phyloP scores from a whole-genome alignment of 257 asterid genomes.

The Agastache rugosa region DNA sequence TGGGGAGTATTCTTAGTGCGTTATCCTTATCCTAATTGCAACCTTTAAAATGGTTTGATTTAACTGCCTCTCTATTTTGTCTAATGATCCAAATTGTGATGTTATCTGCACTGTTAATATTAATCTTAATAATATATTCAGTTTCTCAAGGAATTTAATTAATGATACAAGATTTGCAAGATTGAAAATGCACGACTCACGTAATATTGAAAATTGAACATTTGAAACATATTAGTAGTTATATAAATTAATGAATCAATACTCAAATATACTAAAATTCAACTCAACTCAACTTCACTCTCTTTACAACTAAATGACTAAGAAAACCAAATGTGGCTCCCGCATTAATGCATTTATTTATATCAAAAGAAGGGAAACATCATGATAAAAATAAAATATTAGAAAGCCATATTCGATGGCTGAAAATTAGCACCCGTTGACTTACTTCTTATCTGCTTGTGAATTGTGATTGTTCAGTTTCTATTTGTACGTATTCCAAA shows the following conservation, averaged over 20 bases:
- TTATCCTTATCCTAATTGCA: background rate
- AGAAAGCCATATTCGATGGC: constrained; percentile 25
- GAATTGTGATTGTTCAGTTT: background rate
- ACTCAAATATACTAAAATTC: no score
- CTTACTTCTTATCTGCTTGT: background rate
- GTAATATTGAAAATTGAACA: no score
- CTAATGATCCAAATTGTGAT: background rate
- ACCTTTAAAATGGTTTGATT: background rate
- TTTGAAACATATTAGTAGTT: no score
- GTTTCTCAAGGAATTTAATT: no score
- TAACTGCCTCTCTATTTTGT: background rate
- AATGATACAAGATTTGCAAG: background rate
- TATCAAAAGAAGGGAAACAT: background rate
- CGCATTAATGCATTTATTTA: background rate
- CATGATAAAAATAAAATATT: background rate
- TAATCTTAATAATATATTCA: no score
- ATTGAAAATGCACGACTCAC: no score
- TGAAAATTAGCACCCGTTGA: background rate
- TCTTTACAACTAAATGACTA: background rate
- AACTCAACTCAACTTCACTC: no score
- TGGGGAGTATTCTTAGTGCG: background rate
- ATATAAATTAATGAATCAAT: no score
- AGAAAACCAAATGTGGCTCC: background rate
- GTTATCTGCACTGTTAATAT: background rate
- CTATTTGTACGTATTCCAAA: background rate